Evolutionary conservation across 2,329 filamentous ascomycete species (phyloP).

Genomic region (Botrytis hyacinthi): DNA sequence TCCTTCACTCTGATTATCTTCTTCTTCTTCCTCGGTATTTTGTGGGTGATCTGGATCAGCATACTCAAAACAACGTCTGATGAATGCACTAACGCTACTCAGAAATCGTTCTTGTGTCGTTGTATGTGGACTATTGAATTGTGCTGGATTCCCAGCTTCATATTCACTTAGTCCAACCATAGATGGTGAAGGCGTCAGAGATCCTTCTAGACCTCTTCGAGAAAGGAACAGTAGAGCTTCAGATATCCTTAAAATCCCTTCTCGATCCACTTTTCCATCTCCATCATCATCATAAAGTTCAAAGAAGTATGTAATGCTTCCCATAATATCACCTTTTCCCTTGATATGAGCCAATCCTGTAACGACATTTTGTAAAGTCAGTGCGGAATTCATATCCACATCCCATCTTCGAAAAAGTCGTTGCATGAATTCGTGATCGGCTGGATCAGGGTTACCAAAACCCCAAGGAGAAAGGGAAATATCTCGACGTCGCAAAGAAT

Average conservation of each 20-base stretch:
- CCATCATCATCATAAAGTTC: constrained; percentile 92
- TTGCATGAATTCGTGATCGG: constrained; percentile 92
- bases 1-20: neutral
- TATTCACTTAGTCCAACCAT: constrained; percentile 51
- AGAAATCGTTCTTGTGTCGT: constrained; percentile 84
- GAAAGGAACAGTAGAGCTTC: constrained; percentile 93
- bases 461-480: constrained; percentile 51
- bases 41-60: constrained; percentile 84
- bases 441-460: constrained; percentile 62
- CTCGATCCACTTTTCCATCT: constrained; percentile 88
- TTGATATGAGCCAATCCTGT: constrained; percentile 88
- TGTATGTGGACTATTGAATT: constrained; percentile 43
- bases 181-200: constrained; percentile 63
- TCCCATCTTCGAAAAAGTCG: constrained; percentile 89
- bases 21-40: constrained; percentile 40
- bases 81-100: constrained; percentile 92
- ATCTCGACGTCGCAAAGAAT: constrained; percentile 47
- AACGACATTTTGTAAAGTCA: constrained; percentile 90
- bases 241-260: constrained; percentile 91
- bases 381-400: constrained; percentile 67
- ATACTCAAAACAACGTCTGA: constrained; percentile 94
- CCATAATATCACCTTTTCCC: constrained; percentile 94
- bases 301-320: constrained; percentile 96
- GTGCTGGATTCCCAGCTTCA: constrained; percentile 40
- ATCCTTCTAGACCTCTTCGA: constrained; percentile 77